Percentiles rank a stretch among this genome's conserved stretches.
Evolutionary conservation across 2,329 filamentous ascomycete genomes (phyloP).

Genomic region (Didymella pinodella): DNA sequence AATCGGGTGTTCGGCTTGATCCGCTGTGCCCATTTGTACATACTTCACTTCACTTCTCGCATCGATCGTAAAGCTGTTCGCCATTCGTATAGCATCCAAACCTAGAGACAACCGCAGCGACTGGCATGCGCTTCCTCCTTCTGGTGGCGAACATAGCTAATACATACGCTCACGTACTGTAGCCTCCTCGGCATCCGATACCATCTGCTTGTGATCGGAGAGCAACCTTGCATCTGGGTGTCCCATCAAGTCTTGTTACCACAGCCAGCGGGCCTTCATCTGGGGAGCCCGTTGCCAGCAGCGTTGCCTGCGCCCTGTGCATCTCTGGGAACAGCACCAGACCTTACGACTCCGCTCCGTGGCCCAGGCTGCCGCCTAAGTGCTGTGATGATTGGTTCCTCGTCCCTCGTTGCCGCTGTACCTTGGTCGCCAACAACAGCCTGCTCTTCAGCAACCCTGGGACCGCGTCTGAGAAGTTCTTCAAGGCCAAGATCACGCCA

Average conservation of each 20-base stretch:
- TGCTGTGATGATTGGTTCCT: constrained; percentile 43
- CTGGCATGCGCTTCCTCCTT: neutral
- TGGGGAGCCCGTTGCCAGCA: constrained; percentile 46
- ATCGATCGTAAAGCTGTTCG: no score
- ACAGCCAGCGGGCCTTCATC: constrained; percentile 24
- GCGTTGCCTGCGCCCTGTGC: constrained; percentile 27
- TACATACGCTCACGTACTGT: neutral
- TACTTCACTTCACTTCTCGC: no score
- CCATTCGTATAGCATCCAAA: no score
- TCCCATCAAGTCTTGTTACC: neutral
- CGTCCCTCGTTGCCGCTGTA: constrained; percentile 20
- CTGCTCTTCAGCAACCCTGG: constrained; percentile 39
- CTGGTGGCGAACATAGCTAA: neutral
- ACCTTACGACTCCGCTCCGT: constrained; percentile 22
- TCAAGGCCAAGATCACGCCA: constrained; percentile 83
- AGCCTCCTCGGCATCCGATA: neutral
- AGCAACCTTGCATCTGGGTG: neutral
- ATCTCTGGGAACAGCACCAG: constrained; percentile 19
- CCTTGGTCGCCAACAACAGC: constrained; percentile 18
- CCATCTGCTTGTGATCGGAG: neutral
- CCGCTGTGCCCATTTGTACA: neutral
- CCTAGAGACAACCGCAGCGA: no score
- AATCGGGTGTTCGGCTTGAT: neutral
- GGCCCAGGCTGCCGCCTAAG: constrained; percentile 45
- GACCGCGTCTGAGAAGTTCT: constrained; percentile 72